A percentile compares a stretch with the other conserved stretches of the same genome.
Evolutionary conservation across 352 stramenopile genomes (phyloP).

Genomic region (Blastocystis sp.): DNA sequence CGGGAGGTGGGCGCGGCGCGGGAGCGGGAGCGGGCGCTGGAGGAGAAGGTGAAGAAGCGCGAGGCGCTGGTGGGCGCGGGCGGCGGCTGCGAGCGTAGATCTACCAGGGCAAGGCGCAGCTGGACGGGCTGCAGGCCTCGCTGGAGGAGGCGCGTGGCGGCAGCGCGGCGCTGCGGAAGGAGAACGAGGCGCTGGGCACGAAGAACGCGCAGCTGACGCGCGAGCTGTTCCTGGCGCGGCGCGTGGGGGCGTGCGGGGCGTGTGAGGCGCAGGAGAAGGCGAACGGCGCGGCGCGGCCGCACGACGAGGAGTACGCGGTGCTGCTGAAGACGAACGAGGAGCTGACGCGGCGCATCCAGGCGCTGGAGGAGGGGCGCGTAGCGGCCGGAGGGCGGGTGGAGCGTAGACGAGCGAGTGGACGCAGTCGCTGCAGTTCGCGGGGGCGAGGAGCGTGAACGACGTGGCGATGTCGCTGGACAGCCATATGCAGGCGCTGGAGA

Average conservation of each 20-base stretch:
- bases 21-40: neutral
- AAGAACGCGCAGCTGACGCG: slow-evolving; percentile 56
- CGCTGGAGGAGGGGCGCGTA: neutral
- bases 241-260: neutral
- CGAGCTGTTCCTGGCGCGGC: slow-evolving; percentile 29
- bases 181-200: slow-evolving; percentile 17
- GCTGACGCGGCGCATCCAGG: slow-evolving; percentile 15
- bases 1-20: neutral
- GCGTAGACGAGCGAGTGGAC: neutral
- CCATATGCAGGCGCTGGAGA: slow-evolving; percentile 22
- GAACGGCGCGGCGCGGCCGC: neutral
- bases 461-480: slow-evolving; percentile 7
- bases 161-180: slow-evolving; percentile 4
- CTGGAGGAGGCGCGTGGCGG: neutral
- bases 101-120: slow-evolving; percentile 25
- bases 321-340: slow-evolving; percentile 44
- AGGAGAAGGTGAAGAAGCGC: neutral
- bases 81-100: neutral
- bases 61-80: neutral
- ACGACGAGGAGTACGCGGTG: slow-evolving; percentile 12
- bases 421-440: neutral
- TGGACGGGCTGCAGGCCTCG: neutral
- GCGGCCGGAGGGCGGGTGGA: neutral
- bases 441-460: neutral
- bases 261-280: slow-evolving; percentile 2